Conservation (phyloP, 305 asterid species). For the Solanum chacoense region DNA sequence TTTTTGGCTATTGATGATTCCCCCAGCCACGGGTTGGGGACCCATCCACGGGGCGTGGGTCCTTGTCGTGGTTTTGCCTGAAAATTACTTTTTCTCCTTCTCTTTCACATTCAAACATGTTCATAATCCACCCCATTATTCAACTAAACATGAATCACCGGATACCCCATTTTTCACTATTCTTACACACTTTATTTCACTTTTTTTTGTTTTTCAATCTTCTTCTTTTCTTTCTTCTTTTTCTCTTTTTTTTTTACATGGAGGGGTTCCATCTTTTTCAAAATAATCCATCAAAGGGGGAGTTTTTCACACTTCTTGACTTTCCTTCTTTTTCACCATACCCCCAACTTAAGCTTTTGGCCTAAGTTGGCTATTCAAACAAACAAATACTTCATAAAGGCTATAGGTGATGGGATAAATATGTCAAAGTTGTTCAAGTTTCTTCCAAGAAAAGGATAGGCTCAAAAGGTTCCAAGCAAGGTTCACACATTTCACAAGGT, state of each 20-base stretch:
- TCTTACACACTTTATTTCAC: neutral
- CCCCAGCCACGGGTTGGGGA: neutral
- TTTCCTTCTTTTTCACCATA: neutral
- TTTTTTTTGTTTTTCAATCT: neutral
- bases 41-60: neutral
- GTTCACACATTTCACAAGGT: neutral
- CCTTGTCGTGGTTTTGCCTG: neutral
- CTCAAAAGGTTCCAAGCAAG: neutral
- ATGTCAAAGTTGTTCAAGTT: neutral
- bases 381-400: neutral
- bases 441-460: neutral
- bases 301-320: neutral
- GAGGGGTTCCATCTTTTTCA: neutral
- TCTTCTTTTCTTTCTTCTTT: neutral
- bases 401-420: neutral
- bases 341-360: neutral
- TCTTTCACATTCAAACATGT: neutral
- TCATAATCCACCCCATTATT: neutral
- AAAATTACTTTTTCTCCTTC: neutral
- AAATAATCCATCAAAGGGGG: neutral
- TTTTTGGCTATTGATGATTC: neutral
- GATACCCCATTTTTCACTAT: neutral
- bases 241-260: no score
- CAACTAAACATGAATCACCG: neutral
- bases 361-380: neutral